Base-by-base conservation (phyloP, 805 yeast species). In the Candida yuanshanica region DNA sequence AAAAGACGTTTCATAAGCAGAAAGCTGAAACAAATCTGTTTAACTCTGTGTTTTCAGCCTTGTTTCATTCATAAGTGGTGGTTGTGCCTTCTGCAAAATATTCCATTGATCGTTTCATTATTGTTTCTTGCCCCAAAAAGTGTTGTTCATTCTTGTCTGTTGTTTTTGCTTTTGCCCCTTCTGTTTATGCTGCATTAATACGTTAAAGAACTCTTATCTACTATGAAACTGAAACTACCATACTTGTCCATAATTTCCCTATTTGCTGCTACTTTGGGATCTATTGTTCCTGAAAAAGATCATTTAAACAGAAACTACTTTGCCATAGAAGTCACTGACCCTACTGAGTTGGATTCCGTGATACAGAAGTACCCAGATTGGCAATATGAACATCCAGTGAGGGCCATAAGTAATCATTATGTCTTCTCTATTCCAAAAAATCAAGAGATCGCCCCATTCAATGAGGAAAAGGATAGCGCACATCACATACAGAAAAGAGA, bases 301-400 rank as follows among this genome's bases (percentile, higher is more conserved):
- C 82, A 74, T 57, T 63, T 51, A 4, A 46, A 47, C 16, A 68
- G 70, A 34, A 72, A 74, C 45, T 85, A 84, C 61, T 81, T 83
- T 50, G 74, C 84, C 7, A 68, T 84, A 14, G 87, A 83, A 48
- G 49, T 80, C 11, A 58, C 64, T 2, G 45, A 59, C 18, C 57
- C 67, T 9, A 51, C 68, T 9, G 38, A 45, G 1, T 54, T 64
- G n/a, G 68, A 48, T 7, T 31, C 32, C 1, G 20, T 82, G 38
- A 52, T 62, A 11, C 26, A 50, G 1, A 37, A 52, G 12, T 69
- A 73, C 55, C 69, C 74, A 4, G 56, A 56, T 13, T 72, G 82
- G 74, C 52, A 50, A 7, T 85, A 65, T 52, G 95, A 87, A 57
- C 86, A 84, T 56, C 73, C 67, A 20, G 75, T 79, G 3, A 69